Evolutionary conservation across 1,139 yeast genomes (phyloP).

Genomic region (Wickerhamiella infanticola): DNA sequence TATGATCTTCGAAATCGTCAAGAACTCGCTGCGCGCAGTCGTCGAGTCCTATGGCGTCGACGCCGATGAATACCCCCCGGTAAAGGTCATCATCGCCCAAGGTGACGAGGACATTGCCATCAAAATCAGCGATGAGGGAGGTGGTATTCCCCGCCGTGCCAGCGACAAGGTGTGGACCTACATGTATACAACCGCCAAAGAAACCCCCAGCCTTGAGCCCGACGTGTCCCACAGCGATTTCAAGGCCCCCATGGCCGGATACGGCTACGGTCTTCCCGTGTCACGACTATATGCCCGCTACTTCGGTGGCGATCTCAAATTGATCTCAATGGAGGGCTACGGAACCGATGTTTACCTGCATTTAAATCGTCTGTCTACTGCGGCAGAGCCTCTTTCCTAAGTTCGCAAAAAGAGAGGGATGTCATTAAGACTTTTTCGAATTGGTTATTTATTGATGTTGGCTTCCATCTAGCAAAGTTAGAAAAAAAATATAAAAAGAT

Average conservation of each 20-base stretch:
- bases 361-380: constrained; percentile 42
- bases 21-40: constrained; percentile 72
- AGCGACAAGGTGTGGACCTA: constrained; percentile 85
- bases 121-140: constrained; percentile 86
- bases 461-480: neutral
- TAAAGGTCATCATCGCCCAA: constrained; percentile 77
- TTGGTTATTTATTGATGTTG: neutral
- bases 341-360: constrained; percentile 89
- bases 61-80: constrained; percentile 54
- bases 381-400: constrained; percentile 32
- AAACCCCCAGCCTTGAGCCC: constrained; percentile 52
- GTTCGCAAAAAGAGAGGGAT: neutral
- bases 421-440: too few species aligned
- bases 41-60: constrained; percentile 49
- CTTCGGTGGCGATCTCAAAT: constrained; percentile 78
- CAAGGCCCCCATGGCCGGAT: constrained; percentile 89
- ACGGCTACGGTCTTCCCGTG: constrained; percentile 83
- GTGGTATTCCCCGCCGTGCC: constrained; percentile 78
- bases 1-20: constrained; percentile 69
- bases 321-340: constrained; percentile 85
- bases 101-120: constrained; percentile 90
- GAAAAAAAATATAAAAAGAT: neutral
- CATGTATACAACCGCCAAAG: constrained; percentile 72
- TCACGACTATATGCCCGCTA: constrained; percentile 76
- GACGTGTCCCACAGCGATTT: constrained; percentile 37